Percentiles rank a stretch among this genome's conserved stretches.
phyloP scores from a whole-genome alignment of 1,139 yeast genomes.

The Geotrichum aggregatum region DNA sequence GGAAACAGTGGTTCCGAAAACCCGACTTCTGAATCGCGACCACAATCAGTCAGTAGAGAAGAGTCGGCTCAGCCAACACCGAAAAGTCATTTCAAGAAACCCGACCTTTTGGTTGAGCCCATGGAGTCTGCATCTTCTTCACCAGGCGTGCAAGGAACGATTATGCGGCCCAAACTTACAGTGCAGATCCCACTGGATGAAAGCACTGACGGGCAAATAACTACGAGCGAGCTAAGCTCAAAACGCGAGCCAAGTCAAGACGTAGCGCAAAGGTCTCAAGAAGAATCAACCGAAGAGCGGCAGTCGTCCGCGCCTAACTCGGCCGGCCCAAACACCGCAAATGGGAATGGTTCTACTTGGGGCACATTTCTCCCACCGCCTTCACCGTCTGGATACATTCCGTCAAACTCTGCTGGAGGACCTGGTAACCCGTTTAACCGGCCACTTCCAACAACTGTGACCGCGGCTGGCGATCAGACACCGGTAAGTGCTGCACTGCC shows the following conservation, averaged over 20 bases:
- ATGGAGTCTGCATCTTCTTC: background rate
- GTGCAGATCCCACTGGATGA: slow-evolving; percentile 38
- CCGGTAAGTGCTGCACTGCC: slow-evolving; percentile 42
- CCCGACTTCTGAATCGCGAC: background rate
- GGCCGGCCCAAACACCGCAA: background rate
- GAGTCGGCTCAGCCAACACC: too few relatives aligned
- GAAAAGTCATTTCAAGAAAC: background rate
- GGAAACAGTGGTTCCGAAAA: background rate
- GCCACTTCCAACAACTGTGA: slow-evolving; percentile 26
- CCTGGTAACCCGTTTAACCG: slow-evolving; percentile 39
- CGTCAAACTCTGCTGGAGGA: slow-evolving; percentile 19
- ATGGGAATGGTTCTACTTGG: background rate
- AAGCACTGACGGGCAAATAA: background rate
- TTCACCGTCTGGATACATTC: slow-evolving; percentile 2
- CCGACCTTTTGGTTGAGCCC: background rate
- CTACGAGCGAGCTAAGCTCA: background rate
- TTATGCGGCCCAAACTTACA: slow-evolving; percentile 39
- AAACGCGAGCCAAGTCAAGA: background rate
- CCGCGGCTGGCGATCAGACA: slow-evolving; percentile 37
- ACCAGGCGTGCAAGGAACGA: background rate
- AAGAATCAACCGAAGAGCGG: background rate
- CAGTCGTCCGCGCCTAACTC: background rate
- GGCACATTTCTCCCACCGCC: background rate
- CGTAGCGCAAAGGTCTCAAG: background rate
- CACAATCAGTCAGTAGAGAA: background rate